Conservation (phyloP, 495 filamentous ascomycete species). For the Hypoxylon trugodes region DNA sequence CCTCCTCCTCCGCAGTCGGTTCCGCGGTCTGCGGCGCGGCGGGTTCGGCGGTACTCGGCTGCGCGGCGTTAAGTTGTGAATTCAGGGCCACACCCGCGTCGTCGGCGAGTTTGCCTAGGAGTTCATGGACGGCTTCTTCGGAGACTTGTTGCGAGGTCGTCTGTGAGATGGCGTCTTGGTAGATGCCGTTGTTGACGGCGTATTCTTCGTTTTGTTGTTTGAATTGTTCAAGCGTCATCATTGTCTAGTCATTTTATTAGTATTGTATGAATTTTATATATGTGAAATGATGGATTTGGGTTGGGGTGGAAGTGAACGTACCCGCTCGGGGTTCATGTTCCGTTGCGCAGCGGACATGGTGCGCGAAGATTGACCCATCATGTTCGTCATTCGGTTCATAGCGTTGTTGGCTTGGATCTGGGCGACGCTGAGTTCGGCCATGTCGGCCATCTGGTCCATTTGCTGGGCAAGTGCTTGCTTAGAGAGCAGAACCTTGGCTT, state of each 20-base stretch:
- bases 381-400: constrained; percentile 63
- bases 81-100: constrained; percentile 80
- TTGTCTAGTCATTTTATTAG: constrained; percentile 42
- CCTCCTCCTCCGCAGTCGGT: constrained; percentile 68
- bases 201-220: constrained; percentile 85
- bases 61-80: constrained; percentile 71
- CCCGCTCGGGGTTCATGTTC: constrained; percentile 78
- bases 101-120: constrained; percentile 82
- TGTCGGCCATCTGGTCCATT: constrained; percentile 64
- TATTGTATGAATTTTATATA: constrained; percentile 35
- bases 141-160: constrained; percentile 79
- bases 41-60: constrained; percentile 62
- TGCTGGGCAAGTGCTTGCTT: constrained; percentile 63
- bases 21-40: constrained; percentile 56
- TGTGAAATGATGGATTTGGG: constrained; percentile 27
- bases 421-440: constrained; percentile 59
- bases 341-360: constrained; percentile 72
- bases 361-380: constrained; percentile 59
- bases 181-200: constrained; percentile 82
- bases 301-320: constrained; percentile 35
- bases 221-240: constrained; percentile 77
- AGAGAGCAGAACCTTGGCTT: constrained; percentile 69
- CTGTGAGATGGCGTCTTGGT: constrained; percentile 80
- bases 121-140: constrained; percentile 82
- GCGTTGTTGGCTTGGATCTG: constrained; percentile 65